A percentile compares a stretch with the other conserved stretches of the same genome.
These are phyloP conservation scores for Pelargonium cotyledonis DNA, from an alignment of 441 rosid species.

Conservation along the genomic window DNA sequence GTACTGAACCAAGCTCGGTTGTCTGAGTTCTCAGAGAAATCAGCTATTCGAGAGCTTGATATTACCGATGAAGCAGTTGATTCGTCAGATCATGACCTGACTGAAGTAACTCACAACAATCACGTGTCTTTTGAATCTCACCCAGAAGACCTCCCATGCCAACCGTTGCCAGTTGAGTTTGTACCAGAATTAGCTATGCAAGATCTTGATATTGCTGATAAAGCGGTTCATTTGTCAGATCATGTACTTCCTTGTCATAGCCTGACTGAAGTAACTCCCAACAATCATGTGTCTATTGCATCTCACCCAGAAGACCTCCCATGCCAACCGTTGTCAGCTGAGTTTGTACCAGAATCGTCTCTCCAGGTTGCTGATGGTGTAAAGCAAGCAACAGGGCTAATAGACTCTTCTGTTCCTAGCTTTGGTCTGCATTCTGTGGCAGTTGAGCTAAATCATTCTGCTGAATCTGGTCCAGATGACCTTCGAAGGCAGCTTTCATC, in stretches of 20 bases:
- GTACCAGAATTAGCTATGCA: not conserved
- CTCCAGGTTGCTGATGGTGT: not conserved
- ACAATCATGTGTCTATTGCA: not conserved
- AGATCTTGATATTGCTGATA: not conserved
- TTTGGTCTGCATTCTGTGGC: constrained; percentile 22
- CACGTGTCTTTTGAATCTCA: not conserved
- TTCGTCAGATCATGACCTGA: not conserved
- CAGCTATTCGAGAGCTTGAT: not conserved
- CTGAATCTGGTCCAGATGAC: not conserved
- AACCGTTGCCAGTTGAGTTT: not conserved
- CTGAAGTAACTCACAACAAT: not conserved
- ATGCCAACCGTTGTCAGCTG: constrained; percentile 13
- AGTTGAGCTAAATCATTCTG: constrained; percentile 17
- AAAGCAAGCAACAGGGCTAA: constrained; percentile 26
- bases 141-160: constrained; percentile 9
- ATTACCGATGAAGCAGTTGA: not conserved
- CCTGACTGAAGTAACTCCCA: not conserved
- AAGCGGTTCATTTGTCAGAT: not conserved
- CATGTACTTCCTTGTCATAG: not conserved
- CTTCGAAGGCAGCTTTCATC: too few relatives aligned
- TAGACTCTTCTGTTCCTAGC: constrained; percentile 32
- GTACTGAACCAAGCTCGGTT: constrained; percentile 18
- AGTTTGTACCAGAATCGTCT: not conserved
- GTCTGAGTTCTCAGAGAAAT: constrained; percentile 28
- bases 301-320: not conserved